Percentiles rank a stretch among this genome's conserved stretches.
Evolutionary conservation across 306 rosid genomes (phyloP).

Genomic region (Hippophae gyantsensis): DNA sequence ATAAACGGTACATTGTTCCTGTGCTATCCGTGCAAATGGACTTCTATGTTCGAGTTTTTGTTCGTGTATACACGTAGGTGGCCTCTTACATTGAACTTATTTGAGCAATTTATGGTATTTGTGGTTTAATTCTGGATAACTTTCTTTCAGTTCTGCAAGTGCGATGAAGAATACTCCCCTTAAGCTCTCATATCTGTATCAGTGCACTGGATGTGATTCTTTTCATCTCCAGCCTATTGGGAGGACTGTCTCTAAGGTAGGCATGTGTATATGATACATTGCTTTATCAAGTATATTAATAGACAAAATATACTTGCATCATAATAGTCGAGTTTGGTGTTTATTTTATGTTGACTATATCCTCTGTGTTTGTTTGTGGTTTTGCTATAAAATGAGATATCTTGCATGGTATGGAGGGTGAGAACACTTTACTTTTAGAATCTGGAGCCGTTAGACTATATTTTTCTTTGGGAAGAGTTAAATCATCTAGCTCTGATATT

Average conservation of each 20-base stretch:
- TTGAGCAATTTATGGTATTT: slow-evolving; percentile 3
- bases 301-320: too few species aligned
- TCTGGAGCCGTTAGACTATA: too few species aligned
- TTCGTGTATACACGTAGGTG: slow-evolving; percentile 77
- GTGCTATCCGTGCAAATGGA: slow-evolving; percentile 91
- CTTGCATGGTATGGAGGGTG: too few species aligned
- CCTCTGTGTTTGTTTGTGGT: too few species aligned
- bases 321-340: too few species aligned
- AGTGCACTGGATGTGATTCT: slow-evolving; percentile 94
- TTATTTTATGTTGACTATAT: too few species aligned
- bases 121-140: slow-evolving; percentile 21
- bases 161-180: slow-evolving; percentile 94
- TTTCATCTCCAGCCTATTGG: slow-evolving; percentile 90
- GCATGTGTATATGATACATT: slow-evolving; percentile 12
- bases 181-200: slow-evolving; percentile 94
- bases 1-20: slow-evolving; percentile 92
- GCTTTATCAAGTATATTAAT: slow-evolving; percentile 6
- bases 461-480: too few species aligned
- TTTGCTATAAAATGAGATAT: too few species aligned
- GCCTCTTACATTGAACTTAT: background rate
- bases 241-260: slow-evolving; percentile 78
- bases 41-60: slow-evolving; percentile 89
- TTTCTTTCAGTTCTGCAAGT: slow-evolving; percentile 77
- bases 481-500: too few species aligned
- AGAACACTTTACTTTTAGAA: too few species aligned